Evolutionary conservation across 2,329 filamentous ascomycete genomes (phyloP).

Genomic region (Microdochium paspali): DNA sequence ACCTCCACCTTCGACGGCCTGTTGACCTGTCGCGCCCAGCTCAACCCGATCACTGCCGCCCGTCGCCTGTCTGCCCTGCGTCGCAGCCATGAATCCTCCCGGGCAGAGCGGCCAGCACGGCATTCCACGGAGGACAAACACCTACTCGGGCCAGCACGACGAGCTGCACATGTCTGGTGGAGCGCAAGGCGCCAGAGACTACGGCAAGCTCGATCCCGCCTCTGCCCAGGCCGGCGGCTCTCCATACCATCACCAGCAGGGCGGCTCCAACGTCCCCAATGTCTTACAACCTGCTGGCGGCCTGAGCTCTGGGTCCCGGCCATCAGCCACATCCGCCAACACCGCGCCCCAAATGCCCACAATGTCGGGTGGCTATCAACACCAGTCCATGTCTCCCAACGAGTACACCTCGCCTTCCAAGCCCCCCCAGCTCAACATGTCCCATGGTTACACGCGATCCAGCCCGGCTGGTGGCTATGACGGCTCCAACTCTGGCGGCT

Average conservation of each 20-base stretch:
- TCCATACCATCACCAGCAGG: constrained; percentile 28
- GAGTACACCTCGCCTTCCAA: constrained; percentile 45
- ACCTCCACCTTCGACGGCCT: too few relatives aligned
- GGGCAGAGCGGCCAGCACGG: constrained; percentile 1
- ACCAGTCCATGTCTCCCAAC: constrained; percentile 18
- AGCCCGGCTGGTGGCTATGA: constrained; percentile 65
- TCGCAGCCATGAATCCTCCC: constrained; percentile 1
- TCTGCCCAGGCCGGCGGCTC: constrained; percentile 8
- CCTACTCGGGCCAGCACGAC: background rate
- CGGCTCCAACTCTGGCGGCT: constrained; percentile 36
- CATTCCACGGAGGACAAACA: background rate
- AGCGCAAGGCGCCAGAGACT: constrained; percentile 28
- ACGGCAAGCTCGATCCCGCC: constrained; percentile 37
- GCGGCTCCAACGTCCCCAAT: constrained; percentile 41
- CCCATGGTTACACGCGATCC: constrained; percentile 75
- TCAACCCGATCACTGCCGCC: background rate
- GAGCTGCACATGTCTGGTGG: constrained; percentile 32
- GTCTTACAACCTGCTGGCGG: constrained; percentile 46
- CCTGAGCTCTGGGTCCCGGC: constrained; percentile 21
- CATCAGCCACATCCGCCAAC: constrained; percentile 28
- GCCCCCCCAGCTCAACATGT: constrained; percentile 52
- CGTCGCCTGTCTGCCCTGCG: background rate
- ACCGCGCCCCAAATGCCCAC: constrained; percentile 35
- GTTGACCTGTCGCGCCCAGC: background rate
- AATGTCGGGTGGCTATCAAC: constrained; percentile 31